phyloP scores from a whole-genome alignment of 2,329 filamentous ascomycete genomes.

The Xylaria polymorpha region DNA sequence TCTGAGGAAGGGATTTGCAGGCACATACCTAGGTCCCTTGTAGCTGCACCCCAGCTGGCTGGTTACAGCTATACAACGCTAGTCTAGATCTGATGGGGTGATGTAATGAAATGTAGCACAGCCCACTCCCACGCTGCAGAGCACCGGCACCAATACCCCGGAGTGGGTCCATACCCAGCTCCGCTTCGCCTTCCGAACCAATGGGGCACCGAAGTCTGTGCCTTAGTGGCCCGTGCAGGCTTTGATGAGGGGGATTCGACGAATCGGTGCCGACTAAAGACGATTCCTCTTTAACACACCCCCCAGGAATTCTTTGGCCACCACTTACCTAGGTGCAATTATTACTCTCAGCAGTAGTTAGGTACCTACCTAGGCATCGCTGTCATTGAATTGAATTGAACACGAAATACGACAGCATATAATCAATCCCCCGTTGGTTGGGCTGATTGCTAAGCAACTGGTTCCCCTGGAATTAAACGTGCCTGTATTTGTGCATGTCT shows the following conservation, averaged over 20 bases:
- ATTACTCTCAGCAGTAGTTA: background rate
- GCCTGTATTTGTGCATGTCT: background rate
- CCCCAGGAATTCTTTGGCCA: background rate
- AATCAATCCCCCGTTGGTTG: background rate
- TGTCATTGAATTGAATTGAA: background rate
- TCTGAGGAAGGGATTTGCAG: too few relatives aligned
- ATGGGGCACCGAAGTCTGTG: slow-evolving; percentile 4
- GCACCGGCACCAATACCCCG: slow-evolving; percentile 22
- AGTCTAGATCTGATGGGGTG: slow-evolving; percentile 19
- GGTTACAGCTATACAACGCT: background rate
- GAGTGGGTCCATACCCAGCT: slow-evolving; percentile 22
- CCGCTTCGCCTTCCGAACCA: background rate
- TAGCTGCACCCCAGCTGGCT: background rate
- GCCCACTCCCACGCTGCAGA: slow-evolving; percentile 13
- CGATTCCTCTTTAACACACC: background rate
- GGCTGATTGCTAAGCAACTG: background rate
- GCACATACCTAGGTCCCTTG: too few relatives aligned
- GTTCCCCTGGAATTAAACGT: too few relatives aligned
- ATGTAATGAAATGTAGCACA: slow-evolving; percentile 30
- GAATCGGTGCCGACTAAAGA: slow-evolving; percentile 2
- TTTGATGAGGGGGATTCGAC: slow-evolving; percentile 6
- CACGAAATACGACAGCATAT: slow-evolving; percentile 21
- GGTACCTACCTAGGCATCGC: background rate
- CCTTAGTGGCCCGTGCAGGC: slow-evolving; percentile 10
- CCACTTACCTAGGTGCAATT: too few relatives aligned